Conservation (phyloP, 2,329 filamentous ascomycete genomes). For the Fusarium sarcochroum region DNA sequence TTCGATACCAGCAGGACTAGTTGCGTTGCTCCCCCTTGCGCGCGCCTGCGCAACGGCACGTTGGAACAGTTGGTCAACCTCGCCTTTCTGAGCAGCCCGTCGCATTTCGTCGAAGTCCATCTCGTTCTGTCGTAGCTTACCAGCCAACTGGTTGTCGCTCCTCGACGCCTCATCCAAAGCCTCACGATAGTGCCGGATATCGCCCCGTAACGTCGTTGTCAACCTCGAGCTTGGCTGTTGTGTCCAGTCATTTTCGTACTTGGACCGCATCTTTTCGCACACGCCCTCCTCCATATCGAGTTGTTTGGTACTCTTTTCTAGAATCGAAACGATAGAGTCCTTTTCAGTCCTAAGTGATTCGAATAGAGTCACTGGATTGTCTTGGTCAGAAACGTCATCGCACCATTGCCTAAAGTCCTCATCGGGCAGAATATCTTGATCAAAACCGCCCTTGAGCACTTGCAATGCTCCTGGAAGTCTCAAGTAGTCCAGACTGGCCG, state of each 20-base stretch:
- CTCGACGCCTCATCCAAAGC: slow-evolving; percentile 90
- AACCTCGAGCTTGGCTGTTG: slow-evolving; percentile 94
- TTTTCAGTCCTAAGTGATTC: slow-evolving; percentile 85
- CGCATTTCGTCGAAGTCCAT: slow-evolving; percentile 96
- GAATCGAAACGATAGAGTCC: slow-evolving; percentile 75
- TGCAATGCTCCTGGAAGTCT: slow-evolving; percentile 91
- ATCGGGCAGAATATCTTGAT: slow-evolving; percentile 89
- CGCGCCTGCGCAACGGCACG: slow-evolving; percentile 85
- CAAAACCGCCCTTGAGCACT: slow-evolving; percentile 91
- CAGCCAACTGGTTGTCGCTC: slow-evolving; percentile 87
- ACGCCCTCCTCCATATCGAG: slow-evolving; percentile 97
- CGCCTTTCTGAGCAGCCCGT: slow-evolving; percentile 85
- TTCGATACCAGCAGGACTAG: slow-evolving; percentile 74
- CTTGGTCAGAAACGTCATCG: slow-evolving; percentile 88
- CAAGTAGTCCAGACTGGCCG: slow-evolving; percentile 92
- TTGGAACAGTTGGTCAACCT: slow-evolving; percentile 91
- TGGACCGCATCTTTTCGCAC: slow-evolving; percentile 99
- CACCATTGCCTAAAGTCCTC: slow-evolving; percentile 96
- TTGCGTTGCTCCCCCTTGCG: slow-evolving; percentile 71
- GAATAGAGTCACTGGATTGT: slow-evolving; percentile 83
- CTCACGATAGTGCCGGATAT: slow-evolving; percentile 89
- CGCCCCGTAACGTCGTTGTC: slow-evolving; percentile 87
- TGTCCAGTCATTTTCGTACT: slow-evolving; percentile 96
- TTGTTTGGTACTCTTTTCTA: slow-evolving; percentile 88
- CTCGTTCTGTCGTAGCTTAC: slow-evolving; percentile 88